Evolutionary conservation across 495 filamentous ascomycete species (phyloP), one percentile per base, ranked within the genome.

Genomic region (Evansstolkia leycettana): DNA sequence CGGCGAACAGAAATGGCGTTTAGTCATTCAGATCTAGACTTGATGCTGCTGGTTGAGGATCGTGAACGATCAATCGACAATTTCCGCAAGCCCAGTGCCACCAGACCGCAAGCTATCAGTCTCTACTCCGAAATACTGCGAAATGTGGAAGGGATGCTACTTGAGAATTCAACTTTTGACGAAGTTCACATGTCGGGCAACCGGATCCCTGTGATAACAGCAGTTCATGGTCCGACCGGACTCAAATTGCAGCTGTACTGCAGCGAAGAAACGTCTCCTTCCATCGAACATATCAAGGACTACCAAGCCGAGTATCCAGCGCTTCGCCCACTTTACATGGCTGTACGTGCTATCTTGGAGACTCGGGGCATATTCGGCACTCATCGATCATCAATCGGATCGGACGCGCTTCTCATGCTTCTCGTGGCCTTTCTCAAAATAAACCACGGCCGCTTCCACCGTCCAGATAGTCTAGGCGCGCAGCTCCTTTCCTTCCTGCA

Each of bases 391-490:
- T 67, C 69, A 4, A 39, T 78, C 7, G 59, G 61, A 3, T 52
- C 67, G 1, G 69, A 75, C 41, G 50, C 58, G 4, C 49, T 79
- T 10, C 50, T 73, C 35, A 64, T 76, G 48, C 67, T 78, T 44
- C 41, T 77, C n/a, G 67, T 71, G 10, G 70, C 68, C 2, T 67
- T 67, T 28, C 42, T 76, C 8, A 69, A 66, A 40, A 43, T 53
- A 35, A 59, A 51, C 20, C 55, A 56, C 31, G 56, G 52, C 15
- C 53, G 54, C 1, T 58, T 60, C 26, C 36, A 38, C 0, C 37
- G 45, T 1, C 34, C 54, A 1, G 44, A 52, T 28, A 43, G 36
- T n/a, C 37, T 62, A 9, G 61, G 52, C 9, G 45, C 50, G 10
- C 62, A 69, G 28, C 48, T 76, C 3, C 52, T 73, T n/a, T 47